These are phyloP conservation scores for Polygonum aviculare DNA, from an alignment of 148 eudicot species.

Conservation along the genomic window DNA sequence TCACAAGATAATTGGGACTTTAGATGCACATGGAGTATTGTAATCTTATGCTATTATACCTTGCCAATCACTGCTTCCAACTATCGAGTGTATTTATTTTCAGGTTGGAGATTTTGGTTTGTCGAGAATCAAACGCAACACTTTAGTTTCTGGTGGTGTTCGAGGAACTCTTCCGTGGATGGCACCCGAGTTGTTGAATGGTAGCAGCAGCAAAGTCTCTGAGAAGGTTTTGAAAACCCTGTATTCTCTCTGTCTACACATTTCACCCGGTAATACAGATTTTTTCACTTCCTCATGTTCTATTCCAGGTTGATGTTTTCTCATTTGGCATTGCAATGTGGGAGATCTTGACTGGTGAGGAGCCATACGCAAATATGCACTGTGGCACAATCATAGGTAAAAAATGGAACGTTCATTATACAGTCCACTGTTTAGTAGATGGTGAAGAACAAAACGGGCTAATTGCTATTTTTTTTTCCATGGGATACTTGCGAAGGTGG, in stretches of 20 bases:
- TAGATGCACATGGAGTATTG: neutral
- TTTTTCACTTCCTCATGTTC: slow-evolving; percentile 1
- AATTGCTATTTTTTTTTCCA: neutral
- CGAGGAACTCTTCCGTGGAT: slow-evolving; percentile 98
- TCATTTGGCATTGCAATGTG: slow-evolving; percentile 90
- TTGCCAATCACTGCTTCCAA: neutral
- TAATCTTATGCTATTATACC: neutral
- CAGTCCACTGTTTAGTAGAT: neutral
- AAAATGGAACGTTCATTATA: neutral
- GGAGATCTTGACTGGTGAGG: slow-evolving; percentile 92
- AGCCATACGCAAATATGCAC: slow-evolving; percentile 93
- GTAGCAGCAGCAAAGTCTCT: slow-evolving; percentile 77
- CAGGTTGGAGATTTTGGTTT: slow-evolving; percentile 98
- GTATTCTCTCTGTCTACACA: neutral
- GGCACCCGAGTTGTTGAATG: slow-evolving; percentile 95
- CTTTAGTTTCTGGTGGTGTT: slow-evolving; percentile 94
- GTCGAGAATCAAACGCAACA: slow-evolving; percentile 90
- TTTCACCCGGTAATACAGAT: neutral
- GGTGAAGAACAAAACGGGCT: neutral
- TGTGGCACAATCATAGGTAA: slow-evolving; percentile 96
- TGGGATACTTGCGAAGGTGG: slow-evolving; percentile 41
- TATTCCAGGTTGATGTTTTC: slow-evolving; percentile 87
- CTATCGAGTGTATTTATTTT: slow-evolving; percentile 5
- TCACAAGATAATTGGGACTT: neutral
- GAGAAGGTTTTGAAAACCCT: slow-evolving; percentile 53